Evolutionary conservation across 345 rosid species (phyloP).

Genomic region (Gossypium rotundifolium): DNA sequence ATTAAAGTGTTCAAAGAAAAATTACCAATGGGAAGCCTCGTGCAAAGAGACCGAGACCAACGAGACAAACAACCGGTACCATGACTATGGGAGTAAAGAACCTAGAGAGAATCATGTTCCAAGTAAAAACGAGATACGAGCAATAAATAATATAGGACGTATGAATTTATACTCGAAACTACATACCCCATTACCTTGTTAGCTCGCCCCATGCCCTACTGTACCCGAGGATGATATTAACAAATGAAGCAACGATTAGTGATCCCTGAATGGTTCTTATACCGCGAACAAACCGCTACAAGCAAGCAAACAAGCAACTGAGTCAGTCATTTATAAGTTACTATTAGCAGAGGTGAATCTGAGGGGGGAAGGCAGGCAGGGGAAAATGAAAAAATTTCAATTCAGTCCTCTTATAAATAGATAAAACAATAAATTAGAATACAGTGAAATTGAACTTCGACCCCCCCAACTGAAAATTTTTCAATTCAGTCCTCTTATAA

Average conservation of each 20-base stretch:
- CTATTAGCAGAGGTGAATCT: too few relatives aligned
- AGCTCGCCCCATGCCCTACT: constrained; percentile 67
- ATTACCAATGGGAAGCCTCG: constrained; percentile 91
- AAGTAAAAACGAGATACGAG: not conserved
- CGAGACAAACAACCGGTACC: constrained; percentile 67
- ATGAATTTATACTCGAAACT: not conserved
- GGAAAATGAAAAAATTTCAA: too few relatives aligned
- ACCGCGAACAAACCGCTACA: constrained; percentile 66
- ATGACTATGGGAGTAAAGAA: constrained; percentile 62
- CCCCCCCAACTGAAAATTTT: too few relatives aligned
- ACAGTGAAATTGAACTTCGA: too few relatives aligned
- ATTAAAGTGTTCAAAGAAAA: not conserved
- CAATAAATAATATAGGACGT: not conserved
- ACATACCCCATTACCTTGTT: constrained; percentile 43
- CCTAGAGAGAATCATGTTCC: constrained; percentile 30
- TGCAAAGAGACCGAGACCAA: constrained; percentile 74
- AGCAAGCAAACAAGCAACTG: constrained; percentile 35
- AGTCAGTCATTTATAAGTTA: not conserved
- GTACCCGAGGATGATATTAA: constrained; percentile 76
- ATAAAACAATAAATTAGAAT: too few relatives aligned
- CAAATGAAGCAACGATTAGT: constrained; percentile 71
- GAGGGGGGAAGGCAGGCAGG: too few relatives aligned
- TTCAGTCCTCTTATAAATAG: too few relatives aligned
- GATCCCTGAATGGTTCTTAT: constrained; percentile 94
- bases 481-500: too few relatives aligned